A percentile compares a stretch with the other conserved stretches of the same genome.
Conservation (phyloP, 1,284 basidiomycete genomes). For the Marasmius tenuissimus region DNA sequence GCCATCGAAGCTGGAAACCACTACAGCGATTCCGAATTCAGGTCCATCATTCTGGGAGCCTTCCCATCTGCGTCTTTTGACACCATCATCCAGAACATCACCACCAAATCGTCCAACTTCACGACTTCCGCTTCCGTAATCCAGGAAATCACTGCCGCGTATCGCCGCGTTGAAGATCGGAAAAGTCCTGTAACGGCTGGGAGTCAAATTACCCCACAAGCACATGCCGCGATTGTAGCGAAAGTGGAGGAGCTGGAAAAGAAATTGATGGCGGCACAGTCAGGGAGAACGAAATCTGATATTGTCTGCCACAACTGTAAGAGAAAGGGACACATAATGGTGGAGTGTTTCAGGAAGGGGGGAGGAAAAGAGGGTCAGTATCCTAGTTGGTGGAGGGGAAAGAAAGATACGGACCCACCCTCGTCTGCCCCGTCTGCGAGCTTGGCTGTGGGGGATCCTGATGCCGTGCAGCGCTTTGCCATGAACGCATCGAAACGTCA, state of each 20-base stretch:
- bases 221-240: neutral
- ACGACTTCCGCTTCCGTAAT: conserved; percentile 1
- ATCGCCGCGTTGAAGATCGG: neutral
- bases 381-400: conserved; percentile 5
- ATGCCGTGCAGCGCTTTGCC: neutral
- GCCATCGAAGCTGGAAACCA: conserved; percentile 4
- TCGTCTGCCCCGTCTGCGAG: neutral
- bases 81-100: conserved; percentile 11
- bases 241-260: too few species aligned
- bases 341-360: conserved; percentile 2
- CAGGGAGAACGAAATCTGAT: too few species aligned
- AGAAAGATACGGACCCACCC: neutral
- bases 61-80: conserved; percentile 4
- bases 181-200: neutral
- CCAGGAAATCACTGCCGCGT: conserved; percentile 1
- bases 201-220: neutral
- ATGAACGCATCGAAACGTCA: neutral
- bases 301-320: neutral
- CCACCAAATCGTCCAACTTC: neutral
- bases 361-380: conserved; percentile 8
- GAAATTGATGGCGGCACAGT: too few species aligned
- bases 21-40: neutral
- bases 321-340: neutral
- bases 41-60: conserved; percentile 1
- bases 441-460: neutral